A percentile compares a stretch with the other conserved stretches of the same genome.
Conservation (phyloP, 306 rosid species). For the Amphicarpaea edgeworthii region DNA sequence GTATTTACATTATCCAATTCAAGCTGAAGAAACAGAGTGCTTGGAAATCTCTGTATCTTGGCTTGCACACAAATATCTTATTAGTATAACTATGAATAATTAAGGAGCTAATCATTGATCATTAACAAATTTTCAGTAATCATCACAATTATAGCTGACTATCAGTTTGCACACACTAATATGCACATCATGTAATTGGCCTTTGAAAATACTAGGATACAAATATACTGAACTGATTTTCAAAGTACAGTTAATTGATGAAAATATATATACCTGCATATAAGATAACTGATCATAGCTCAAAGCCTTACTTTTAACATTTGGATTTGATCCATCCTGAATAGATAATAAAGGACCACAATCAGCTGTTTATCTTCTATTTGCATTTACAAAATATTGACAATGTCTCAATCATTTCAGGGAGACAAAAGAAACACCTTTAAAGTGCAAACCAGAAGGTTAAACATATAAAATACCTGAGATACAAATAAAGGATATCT, state of each 20-base stretch:
- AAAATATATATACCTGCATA: conserved; percentile 74
- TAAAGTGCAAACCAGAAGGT: conserved; percentile 39
- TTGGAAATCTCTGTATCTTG: neutral
- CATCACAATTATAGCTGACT: conserved; percentile 17
- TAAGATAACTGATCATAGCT: conserved; percentile 81
- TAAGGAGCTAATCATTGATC: conserved; percentile 1
- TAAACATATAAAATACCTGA: conserved; percentile 68
- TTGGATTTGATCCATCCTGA: conserved; percentile 84
- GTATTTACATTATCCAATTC: neutral
- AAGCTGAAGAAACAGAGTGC: neutral
- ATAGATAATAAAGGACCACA: conserved; percentile 34
- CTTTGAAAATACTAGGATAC: conserved; percentile 32
- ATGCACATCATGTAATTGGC: conserved; percentile 37
- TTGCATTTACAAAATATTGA: conserved; percentile 44
- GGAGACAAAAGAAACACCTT: conserved; percentile 34
- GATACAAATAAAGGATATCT: conserved; percentile 91
- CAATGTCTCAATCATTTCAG: conserved; percentile 17
- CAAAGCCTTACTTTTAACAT: conserved; percentile 79
- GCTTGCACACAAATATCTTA: conserved; percentile 1
- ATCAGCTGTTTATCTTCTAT: conserved; percentile 33
- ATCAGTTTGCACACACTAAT: conserved; percentile 10
- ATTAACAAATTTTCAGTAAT: conserved; percentile 19
- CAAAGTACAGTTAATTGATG: neutral
- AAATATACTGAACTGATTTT: conserved; percentile 24
- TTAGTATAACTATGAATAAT: conserved; percentile 25